These are phyloP conservation scores for Sordaria brevicollis DNA, from an alignment of 495 filamentous ascomycete species.

Conservation along the genomic window DNA sequence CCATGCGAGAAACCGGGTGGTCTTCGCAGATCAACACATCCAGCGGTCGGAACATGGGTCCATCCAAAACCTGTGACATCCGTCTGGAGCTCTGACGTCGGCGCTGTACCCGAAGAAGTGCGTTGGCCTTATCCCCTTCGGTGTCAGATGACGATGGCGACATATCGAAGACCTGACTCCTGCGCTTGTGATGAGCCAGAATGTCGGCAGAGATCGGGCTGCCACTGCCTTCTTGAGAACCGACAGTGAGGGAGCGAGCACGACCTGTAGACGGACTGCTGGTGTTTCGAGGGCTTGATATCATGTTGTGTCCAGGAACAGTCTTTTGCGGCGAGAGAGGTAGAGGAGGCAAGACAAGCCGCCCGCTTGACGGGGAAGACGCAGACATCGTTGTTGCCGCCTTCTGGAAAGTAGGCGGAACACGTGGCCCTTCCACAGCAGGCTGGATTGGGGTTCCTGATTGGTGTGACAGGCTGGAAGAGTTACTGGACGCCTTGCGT, in stretches of 20 bases:
- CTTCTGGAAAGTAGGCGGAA: constrained; percentile 50
- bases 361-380: constrained; percentile 67
- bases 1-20: constrained; percentile 90
- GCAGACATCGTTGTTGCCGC: constrained; percentile 49
- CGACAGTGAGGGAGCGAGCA: constrained; percentile 83
- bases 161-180: constrained; percentile 91
- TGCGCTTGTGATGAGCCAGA: constrained; percentile 66
- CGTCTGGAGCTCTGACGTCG: constrained; percentile 84
- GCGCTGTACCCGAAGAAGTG: constrained; percentile 84
- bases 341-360: constrained; percentile 37
- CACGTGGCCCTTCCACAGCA: constrained; percentile 61
- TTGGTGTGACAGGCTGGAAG: constrained; percentile 72
- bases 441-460: constrained; percentile 63
- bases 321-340: constrained; percentile 41
- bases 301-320: constrained; percentile 11
- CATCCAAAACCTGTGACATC: constrained; percentile 75
- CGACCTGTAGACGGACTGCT: constrained; percentile 41
- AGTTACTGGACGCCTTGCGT: constrained; percentile 70
- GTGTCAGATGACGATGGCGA: constrained; percentile 97
- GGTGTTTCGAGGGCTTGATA: constrained; percentile 35
- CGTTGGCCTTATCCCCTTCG: constrained; percentile 83
- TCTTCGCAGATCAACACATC: constrained; percentile 97
- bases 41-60: constrained; percentile 78
- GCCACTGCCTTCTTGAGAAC: constrained; percentile 84
- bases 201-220: constrained; percentile 59